phyloP scores from a whole-genome alignment of 768 basidiomycete species.

The Tricholoma matsutake region DNA sequence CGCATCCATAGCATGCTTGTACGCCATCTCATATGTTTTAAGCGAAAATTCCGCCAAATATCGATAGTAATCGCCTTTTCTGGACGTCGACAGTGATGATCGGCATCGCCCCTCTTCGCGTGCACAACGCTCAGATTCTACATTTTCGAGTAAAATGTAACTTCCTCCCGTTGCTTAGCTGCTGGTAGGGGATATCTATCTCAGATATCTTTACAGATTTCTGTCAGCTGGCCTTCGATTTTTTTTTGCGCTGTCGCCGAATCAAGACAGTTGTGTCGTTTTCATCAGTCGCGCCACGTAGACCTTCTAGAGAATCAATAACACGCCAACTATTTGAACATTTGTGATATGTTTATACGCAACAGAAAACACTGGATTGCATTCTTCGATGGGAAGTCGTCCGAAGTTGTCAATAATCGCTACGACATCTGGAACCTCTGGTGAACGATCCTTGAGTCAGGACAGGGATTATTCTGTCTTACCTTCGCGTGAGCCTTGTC shows the following conservation, averaged over 20 bases:
- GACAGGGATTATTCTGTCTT: conserved; percentile 9
- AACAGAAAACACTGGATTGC: conserved; percentile 75
- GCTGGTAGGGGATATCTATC: conserved; percentile 43
- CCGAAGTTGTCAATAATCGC: conserved; percentile 64
- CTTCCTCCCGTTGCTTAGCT: conserved; percentile 75
- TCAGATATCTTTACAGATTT: conserved; percentile 78
- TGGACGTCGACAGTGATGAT: conserved; percentile 11
- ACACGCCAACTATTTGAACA: conserved; percentile 78
- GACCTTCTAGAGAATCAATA: conserved; percentile 72
- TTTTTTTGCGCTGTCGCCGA: conserved; percentile 66
- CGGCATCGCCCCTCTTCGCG: not conserved
- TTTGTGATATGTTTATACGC: conserved; percentile 92
- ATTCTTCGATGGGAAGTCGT: conserved; percentile 77
- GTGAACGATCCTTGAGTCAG: not conserved
- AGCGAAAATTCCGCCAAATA: conserved; percentile 88
- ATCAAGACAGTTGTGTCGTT: conserved; percentile 51
- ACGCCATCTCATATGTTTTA: conserved; percentile 82
- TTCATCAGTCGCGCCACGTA: conserved; percentile 43
- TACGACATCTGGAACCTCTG: conserved; percentile 57
- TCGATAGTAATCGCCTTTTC: conserved; percentile 81
- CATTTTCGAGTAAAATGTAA: conserved; percentile 91
- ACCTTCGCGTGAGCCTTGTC: conserved; percentile 52
- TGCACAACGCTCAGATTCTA: conserved; percentile 29
- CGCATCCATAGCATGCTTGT: conserved; percentile 74
- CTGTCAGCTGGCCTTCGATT: conserved; percentile 75